Evolutionary conservation across 2,329 filamentous ascomycete genomes (phyloP), one percentile per base, ranked within the genome.

Genomic region (Metarhizium guizhouense): DNA sequence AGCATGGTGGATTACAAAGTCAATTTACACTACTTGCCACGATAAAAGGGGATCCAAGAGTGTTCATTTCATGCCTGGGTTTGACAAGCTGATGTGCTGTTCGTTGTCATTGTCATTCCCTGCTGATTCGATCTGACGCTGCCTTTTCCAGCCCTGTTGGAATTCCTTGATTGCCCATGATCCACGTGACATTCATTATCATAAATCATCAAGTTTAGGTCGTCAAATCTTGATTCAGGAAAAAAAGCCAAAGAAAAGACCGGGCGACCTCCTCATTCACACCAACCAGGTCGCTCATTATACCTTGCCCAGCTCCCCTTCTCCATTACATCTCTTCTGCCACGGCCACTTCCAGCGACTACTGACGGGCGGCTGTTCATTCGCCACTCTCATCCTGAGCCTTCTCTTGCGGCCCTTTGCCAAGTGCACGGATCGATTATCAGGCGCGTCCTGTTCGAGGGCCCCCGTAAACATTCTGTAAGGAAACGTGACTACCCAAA

Each of bases 341-440:
- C 55, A 53, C 42, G 51, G 20, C 51, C 54, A 42, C 38, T 18
- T 42, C 54, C 51, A 56, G 29, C 52, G 52, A 30, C 52, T 29
- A 13, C 14, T 18, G 5, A 29, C 16, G 20, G 6, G 29, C 18
- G n/a, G 29, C 47, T 3, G 32, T 14, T 6, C 53, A 42, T 13
- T 53, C 16, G 42, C 38, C 42, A 51, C 56, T 29, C 48, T 48
- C n/a, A 57, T 50, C 18, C 59, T 56, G 6, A 60, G 58, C 10
- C 60, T 53, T 47, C 60, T 57, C 55, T 60, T 63, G 38, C 61
- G 59, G 14, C 59, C 43, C 8, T 55, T 58, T 6, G 52, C 52
- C 10, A 56, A 32, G 25, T 48, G 13, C 29, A 40, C 38, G 16
- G 47, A 43, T 32, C 36, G 47, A 18, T 10, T 51, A 6, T 52